A percentile compares a stretch with the other conserved stretches of the same genome.
Evolutionary conservation across 192 early-diverging fungal genomes (phyloP).

Genomic region (Funneliformis mosseae): DNA sequence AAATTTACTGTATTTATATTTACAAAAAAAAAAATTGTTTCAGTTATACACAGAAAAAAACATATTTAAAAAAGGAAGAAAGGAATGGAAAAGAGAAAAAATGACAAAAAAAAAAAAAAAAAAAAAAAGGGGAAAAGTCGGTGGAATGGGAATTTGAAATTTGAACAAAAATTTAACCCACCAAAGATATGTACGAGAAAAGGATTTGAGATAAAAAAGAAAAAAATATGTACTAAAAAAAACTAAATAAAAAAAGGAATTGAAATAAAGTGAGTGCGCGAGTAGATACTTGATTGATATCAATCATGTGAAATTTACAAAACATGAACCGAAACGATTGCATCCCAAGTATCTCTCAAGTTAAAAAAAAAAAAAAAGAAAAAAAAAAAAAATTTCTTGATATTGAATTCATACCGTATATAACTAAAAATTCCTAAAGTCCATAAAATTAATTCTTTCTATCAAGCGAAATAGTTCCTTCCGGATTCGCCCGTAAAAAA

Average conservation of each 20-base stretch:
- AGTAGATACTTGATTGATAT: background rate
- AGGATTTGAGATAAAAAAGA: background rate
- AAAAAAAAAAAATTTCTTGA: too few species aligned
- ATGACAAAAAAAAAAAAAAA: background rate
- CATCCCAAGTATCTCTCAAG: background rate
- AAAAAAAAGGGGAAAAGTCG: background rate
- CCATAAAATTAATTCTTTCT: background rate
- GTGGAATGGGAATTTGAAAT: background rate
- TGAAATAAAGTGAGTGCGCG: background rate
- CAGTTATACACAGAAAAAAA: slow-evolving; percentile 15
- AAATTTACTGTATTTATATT: slow-evolving; percentile 26
- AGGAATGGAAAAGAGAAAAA: background rate
- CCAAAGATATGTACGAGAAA: slow-evolving; percentile 19
- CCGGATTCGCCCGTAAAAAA: slow-evolving; percentile 5
- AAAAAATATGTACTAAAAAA: slow-evolving; percentile 9
- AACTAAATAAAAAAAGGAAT: background rate
- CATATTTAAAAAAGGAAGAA: background rate
- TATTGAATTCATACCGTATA: background rate
- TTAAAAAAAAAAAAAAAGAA: background rate
- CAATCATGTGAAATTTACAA: background rate
- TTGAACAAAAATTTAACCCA: background rate
- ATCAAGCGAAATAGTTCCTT: background rate
- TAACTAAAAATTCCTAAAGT: background rate
- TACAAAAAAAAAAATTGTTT: slow-evolving; percentile 6
- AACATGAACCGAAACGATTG: background rate